Conservation (phyloP, 495 filamentous ascomycete species). For the Xylaria intraflava region DNA sequence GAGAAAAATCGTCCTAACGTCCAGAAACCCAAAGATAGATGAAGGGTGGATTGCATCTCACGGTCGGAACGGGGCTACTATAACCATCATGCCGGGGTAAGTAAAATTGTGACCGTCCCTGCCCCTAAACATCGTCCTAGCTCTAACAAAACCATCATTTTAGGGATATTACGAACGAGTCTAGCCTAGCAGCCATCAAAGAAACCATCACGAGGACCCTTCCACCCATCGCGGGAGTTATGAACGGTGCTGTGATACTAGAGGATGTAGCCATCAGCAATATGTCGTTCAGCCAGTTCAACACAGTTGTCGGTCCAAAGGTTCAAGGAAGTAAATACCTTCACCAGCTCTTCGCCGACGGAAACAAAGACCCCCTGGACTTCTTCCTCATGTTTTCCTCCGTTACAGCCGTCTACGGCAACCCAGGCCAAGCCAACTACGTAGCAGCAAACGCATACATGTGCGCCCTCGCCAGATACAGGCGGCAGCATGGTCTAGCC, state of each 20-base stretch:
- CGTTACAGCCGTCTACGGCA: conserved; percentile 22
- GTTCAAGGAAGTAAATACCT: conserved; percentile 22
- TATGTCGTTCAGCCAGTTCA: conserved; percentile 21
- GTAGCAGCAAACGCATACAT: conserved; percentile 45
- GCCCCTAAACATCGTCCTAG: too few species aligned
- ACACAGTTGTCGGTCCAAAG: conserved; percentile 24
- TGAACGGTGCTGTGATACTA: conserved; percentile 36
- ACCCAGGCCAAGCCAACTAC: conserved; percentile 41
- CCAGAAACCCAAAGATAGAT: conserved; percentile 34
- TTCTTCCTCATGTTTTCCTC: conserved; percentile 37
- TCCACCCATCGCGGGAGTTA: conserved; percentile 23
- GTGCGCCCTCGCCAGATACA: conserved; percentile 21
- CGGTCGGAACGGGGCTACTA: conserved; percentile 2
- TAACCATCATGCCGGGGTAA: neutral
- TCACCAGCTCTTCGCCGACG: conserved; percentile 30
- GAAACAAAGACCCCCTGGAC: conserved; percentile 29
- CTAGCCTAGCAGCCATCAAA: neutral
- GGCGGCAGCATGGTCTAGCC: conserved; percentile 20
- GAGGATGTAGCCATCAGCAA: conserved; percentile 22
- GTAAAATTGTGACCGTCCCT: too few species aligned
- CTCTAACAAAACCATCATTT: too few species aligned
- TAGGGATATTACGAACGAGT: neutral
- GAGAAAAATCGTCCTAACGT: conserved; percentile 36
- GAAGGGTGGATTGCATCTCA: conserved; percentile 24
- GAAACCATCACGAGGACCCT: neutral